phyloP scores from a whole-genome alignment of 1,284 basidiomycete species.

The Kwoniella shivajii region DNA sequence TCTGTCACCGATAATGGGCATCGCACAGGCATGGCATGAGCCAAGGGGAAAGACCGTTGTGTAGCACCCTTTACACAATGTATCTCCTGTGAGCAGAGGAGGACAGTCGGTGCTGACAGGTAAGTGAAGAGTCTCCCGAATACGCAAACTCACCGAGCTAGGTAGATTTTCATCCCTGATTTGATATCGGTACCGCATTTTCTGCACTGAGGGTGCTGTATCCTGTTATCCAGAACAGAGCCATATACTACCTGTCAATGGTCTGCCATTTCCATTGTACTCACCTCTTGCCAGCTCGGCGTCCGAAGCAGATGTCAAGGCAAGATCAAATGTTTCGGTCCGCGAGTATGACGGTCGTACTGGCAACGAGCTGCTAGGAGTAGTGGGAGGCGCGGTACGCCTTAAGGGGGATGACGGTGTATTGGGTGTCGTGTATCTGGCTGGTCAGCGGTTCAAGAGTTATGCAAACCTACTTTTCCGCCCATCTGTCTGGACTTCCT shows the following conservation, averaged over 20 bases:
- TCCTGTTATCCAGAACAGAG: slow-evolving; percentile 12
- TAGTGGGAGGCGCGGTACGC: slow-evolving; percentile 13
- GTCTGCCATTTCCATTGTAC: not conserved
- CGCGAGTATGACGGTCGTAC: not conserved
- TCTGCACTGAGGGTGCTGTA: slow-evolving; percentile 17
- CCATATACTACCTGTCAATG: slow-evolving; percentile 14
- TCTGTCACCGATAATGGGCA: slow-evolving; percentile 18
- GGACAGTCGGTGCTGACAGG: not conserved
- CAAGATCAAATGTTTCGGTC: slow-evolving; percentile 12
- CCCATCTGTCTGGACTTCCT: slow-evolving; percentile 21
- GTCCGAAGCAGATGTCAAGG: not conserved
- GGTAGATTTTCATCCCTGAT: slow-evolving; percentile 20
- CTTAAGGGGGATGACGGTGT: not conserved
- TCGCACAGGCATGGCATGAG: slow-evolving; percentile 3
- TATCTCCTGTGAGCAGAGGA: slow-evolving; percentile 3
- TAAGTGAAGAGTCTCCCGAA: not conserved
- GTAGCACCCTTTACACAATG: slow-evolving; percentile 17
- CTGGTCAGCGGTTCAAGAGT: not conserved
- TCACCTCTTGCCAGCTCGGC: slow-evolving; percentile 16
- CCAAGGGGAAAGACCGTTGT: slow-evolving; percentile 9
- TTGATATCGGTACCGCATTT: slow-evolving; percentile 13
- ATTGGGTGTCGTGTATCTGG: too few species aligned
- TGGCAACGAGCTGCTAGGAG: too few species aligned
- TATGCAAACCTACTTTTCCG: slow-evolving; percentile 12
- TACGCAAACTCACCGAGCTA: slow-evolving; percentile 14